phyloP scores from a whole-genome alignment of 352 stramenopile genomes.

The Plasmopara viticola region DNA sequence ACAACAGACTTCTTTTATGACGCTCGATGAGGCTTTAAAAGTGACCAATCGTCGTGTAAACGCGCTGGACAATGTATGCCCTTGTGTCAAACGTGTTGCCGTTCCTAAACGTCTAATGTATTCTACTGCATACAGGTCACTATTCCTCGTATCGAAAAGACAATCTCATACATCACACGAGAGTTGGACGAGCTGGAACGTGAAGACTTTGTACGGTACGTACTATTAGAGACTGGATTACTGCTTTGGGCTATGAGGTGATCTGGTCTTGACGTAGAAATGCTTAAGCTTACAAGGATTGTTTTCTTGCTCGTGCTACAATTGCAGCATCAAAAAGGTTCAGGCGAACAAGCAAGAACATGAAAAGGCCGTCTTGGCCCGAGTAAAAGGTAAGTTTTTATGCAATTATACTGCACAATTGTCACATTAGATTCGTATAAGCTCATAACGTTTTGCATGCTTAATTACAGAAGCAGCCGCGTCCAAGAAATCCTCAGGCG shows the following conservation, averaged over 20 bases:
- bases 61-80: conserved; percentile 94
- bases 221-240: background rate
- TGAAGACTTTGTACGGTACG: conserved; percentile 90
- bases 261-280: too few species aligned
- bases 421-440: background rate
- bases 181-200: conserved; percentile 98
- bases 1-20: conserved; percentile 97
- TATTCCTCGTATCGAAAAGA: conserved; percentile 96
- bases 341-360: conserved; percentile 95
- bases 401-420: too few species aligned
- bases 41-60: conserved; percentile 99
- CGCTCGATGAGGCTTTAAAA: conserved; percentile 97
- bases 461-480: conserved; percentile 13
- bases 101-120: background rate
- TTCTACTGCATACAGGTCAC: conserved; percentile 74
- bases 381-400: conserved; percentile 65
- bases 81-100: background rate
- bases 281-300: too few species aligned
- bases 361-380: conserved; percentile 58
- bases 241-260: background rate
- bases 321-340: conserved; percentile 95
- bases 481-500: conserved; percentile 7
- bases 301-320: background rate
- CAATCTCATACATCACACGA: conserved; percentile 96
- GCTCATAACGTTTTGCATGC: background rate